Evolutionary conservation across 306 rosid genomes (phyloP).

Genomic region (Medicago lupulina): DNA sequence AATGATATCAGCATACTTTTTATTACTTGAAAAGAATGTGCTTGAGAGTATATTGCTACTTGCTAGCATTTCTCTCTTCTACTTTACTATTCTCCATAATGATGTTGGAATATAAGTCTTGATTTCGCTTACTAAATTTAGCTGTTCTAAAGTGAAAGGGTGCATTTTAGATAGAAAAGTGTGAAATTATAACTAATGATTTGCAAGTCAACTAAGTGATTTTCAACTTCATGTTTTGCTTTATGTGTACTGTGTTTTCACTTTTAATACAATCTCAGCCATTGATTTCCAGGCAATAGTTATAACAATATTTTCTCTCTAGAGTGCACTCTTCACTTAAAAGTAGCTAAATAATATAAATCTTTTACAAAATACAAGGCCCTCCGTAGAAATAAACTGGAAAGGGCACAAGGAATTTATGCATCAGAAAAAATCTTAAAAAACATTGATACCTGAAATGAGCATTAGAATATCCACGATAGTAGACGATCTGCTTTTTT

Average conservation of each 20-base stretch:
- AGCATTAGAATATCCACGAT: slow-evolving; percentile 93
- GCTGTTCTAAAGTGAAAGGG: background rate
- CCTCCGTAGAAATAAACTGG: slow-evolving; percentile 8
- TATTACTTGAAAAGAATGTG: background rate
- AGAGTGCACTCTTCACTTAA: background rate
- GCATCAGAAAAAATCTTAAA: slow-evolving; percentile 5
- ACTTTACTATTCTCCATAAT: slow-evolving; percentile 2
- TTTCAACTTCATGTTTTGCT: background rate
- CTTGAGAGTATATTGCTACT: background rate
- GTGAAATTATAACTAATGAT: background rate
- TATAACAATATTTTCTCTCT: background rate
- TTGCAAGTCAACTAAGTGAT: background rate
- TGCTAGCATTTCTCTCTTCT: slow-evolving; percentile 6
- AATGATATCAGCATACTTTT: background rate
- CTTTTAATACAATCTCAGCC: slow-evolving; percentile 6
- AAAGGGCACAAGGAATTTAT: slow-evolving; percentile 17
- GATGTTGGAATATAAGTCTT: background rate
- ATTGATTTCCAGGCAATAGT: background rate
- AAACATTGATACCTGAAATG: slow-evolving; percentile 78
- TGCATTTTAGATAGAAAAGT: background rate
- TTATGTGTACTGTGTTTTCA: background rate
- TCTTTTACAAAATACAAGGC: slow-evolving; percentile 8
- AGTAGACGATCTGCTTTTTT: slow-evolving; percentile 70
- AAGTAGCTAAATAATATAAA: background rate
- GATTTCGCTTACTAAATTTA: background rate